Evolutionary conservation across 176 grass and related monocot genomes (phyloP).

Genomic region (Cenchrus americanus): DNA sequence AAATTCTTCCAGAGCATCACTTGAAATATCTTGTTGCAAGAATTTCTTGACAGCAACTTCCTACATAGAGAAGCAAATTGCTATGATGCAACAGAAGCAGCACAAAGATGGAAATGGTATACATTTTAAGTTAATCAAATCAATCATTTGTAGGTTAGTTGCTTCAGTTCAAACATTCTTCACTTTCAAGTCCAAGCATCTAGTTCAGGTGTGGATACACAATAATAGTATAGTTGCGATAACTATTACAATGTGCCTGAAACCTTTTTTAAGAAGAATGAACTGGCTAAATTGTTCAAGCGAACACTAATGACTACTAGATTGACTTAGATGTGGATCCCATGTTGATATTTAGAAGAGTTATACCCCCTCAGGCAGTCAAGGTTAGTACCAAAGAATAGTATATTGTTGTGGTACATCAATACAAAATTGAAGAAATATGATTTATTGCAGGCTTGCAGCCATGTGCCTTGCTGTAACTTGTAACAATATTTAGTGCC

Average conservation of each 20-base stretch:
- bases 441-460: constrained; percentile 31
- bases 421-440: constrained; percentile 13
- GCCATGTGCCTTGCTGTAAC: constrained; percentile 5
- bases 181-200: neutral
- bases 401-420: neutral
- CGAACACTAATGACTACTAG: neutral
- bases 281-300: neutral
- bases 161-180: constrained; percentile 3
- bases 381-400: neutral
- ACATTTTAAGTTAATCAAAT: constrained; percentile 19
- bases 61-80: constrained; percentile 49
- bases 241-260: neutral
- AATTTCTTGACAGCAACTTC: constrained; percentile 99
- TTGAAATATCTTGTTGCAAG: constrained; percentile 97
- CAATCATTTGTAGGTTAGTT: neutral
- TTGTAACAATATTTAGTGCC: constrained; percentile 15
- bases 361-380: neutral
- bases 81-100: constrained; percentile 45
- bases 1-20: constrained; percentile 94
- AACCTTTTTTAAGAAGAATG: neutral
- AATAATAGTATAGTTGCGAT: neutral
- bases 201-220: neutral
- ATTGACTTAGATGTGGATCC: constrained; percentile 15
- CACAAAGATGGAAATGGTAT: constrained; percentile 24
- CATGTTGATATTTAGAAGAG: neutral